A percentile compares a stretch with the other conserved stretches of the same genome.
Evolutionary conservation across 345 rosid genomes (phyloP).

Genomic region (Pistacia vera): DNA sequence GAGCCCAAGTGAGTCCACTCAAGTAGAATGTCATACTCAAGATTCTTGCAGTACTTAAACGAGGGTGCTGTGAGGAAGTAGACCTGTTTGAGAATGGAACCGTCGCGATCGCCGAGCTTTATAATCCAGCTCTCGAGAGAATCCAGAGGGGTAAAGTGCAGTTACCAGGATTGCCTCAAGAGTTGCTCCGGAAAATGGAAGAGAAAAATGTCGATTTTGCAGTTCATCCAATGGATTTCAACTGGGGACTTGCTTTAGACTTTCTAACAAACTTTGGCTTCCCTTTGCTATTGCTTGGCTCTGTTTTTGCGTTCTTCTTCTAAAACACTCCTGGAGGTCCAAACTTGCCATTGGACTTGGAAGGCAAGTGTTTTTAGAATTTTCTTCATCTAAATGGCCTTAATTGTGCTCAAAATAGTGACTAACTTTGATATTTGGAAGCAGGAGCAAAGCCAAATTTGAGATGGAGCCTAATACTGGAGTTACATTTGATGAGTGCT

Average conservation of each 20-base stretch:
- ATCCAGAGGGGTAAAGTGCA: slow-evolving; percentile 68
- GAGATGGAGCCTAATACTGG: slow-evolving; percentile 83
- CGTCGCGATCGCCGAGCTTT: slow-evolving; percentile 63
- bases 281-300: slow-evolving; percentile 63
- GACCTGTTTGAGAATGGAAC: slow-evolving; percentile 78
- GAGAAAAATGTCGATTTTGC: slow-evolving; percentile 71
- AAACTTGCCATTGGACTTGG: slow-evolving; percentile 75
- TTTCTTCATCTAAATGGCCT: too few species aligned
- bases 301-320: slow-evolving; percentile 47
- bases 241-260: slow-evolving; percentile 51
- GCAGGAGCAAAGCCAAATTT: slow-evolving; percentile 81
- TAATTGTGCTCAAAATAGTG: background rate
- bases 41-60: slow-evolving; percentile 62
- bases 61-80: slow-evolving; percentile 59
- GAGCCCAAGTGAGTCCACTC: slow-evolving; percentile 53
- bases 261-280: slow-evolving; percentile 62
- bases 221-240: slow-evolving; percentile 57
- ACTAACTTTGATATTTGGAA: background rate
- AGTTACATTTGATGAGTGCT: slow-evolving; percentile 76
- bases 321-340: slow-evolving; percentile 53
- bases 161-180: slow-evolving; percentile 63
- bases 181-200: slow-evolving; percentile 62
- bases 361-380: slow-evolving; percentile 31
- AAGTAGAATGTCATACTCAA: slow-evolving; percentile 57
- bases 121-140: slow-evolving; percentile 44